These are phyloP conservation scores for Blumeriella jaapii DNA, from an alignment of 2,329 filamentous ascomycete genomes.

Conservation along the genomic window DNA sequence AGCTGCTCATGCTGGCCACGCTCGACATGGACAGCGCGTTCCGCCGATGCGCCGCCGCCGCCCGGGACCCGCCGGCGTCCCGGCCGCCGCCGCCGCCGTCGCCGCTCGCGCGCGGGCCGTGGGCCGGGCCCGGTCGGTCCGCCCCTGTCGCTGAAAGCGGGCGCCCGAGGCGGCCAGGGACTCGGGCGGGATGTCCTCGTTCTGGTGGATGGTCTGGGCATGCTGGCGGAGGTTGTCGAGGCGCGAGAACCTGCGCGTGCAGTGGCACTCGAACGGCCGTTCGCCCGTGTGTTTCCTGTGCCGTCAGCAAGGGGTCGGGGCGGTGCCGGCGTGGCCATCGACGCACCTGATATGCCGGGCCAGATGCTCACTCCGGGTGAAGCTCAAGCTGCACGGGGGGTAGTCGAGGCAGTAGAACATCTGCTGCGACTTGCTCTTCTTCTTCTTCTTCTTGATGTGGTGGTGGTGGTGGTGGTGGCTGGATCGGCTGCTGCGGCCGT, in stretches of 20 bases:
- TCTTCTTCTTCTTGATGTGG: too few relatives aligned
- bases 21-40: constrained; percentile 82
- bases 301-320: constrained; percentile 16
- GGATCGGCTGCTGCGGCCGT: too few relatives aligned
- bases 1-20: too few relatives aligned
- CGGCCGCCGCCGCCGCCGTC: too few relatives aligned
- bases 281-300: constrained; percentile 91
- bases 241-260: constrained; percentile 81
- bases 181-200: constrained; percentile 90
- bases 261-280: constrained; percentile 93
- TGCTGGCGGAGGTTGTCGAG: constrained; percentile 94
- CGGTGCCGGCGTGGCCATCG: too few relatives aligned
- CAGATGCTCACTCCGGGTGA: constrained; percentile 90
- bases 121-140: constrained; percentile 73
- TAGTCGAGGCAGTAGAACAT: constrained; percentile 95
- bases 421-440: constrained; percentile 95
- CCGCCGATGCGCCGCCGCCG: constrained; percentile 67
- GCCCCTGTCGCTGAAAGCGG: constrained; percentile 81
- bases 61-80: constrained; percentile 60
- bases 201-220: constrained; percentile 93
- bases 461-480: too few relatives aligned
- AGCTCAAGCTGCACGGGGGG: constrained; percentile 86
- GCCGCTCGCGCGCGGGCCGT: constrained; percentile 65
- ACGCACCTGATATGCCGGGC: constrained; percentile 84
- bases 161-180: constrained; percentile 89